phyloP scores from a whole-genome alignment of 2,329 filamentous ascomycete species.

The Gremmenia infestans region DNA sequence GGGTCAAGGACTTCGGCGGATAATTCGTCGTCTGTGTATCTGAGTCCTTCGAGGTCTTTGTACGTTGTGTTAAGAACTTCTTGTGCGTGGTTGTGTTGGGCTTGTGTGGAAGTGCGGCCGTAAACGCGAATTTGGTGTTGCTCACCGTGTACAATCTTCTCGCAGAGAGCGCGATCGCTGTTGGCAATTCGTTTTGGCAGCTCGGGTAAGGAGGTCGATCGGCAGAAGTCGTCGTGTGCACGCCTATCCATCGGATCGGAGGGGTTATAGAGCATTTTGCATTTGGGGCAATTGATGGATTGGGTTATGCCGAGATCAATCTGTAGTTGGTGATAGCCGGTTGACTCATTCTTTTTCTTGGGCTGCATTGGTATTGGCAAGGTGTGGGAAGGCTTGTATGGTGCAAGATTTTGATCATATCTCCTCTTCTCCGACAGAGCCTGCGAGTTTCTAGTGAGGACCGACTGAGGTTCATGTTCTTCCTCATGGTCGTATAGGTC shows the following conservation, averaged over 20 bases:
- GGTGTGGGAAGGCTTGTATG: neutral
- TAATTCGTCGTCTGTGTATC: neutral
- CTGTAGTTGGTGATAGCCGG: neutral
- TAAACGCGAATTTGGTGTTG: neutral
- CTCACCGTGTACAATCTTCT: neutral
- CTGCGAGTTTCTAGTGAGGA: neutral
- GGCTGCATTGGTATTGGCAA: neutral
- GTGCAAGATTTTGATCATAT: neutral
- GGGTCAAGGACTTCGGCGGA: slow-evolving; percentile 10
- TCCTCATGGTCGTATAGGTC: neutral
- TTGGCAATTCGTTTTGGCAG: neutral
- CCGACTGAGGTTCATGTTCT: neutral
- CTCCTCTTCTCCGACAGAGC: too few relatives aligned
- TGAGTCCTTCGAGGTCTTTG: slow-evolving; percentile 1
- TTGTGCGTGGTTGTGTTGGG: neutral
- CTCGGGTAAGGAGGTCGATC: neutral
- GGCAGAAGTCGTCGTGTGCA: slow-evolving; percentile 7
- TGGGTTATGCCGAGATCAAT: slow-evolving; percentile 15
- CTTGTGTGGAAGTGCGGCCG: neutral
- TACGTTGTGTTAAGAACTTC: neutral
- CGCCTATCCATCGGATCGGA: slow-evolving; percentile 7
- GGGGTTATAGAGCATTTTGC: slow-evolving; percentile 15
- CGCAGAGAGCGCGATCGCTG: neutral
- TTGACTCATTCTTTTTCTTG: neutral
- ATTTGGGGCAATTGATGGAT: slow-evolving; percentile 11